Evolutionary conservation across 768 basidiomycete genomes (phyloP).

Genomic region (Austroboletus festivus): DNA sequence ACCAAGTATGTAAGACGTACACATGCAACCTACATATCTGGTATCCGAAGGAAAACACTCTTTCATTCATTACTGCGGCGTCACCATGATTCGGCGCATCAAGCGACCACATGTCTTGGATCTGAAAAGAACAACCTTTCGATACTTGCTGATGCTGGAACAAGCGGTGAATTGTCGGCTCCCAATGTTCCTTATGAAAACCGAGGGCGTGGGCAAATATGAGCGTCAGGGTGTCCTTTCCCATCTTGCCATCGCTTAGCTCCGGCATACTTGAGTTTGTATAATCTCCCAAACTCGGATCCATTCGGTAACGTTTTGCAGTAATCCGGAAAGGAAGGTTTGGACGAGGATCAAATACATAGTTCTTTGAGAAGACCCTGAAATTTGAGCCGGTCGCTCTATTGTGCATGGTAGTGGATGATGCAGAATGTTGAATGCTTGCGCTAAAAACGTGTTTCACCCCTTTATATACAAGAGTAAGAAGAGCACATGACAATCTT

Average conservation of each 20-base stretch:
- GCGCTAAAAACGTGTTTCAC: no score
- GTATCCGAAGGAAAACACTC: not conserved
- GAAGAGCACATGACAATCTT: no score
- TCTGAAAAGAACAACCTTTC: not conserved
- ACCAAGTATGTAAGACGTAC: not conserved
- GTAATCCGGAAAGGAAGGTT: slow-evolving; percentile 7
- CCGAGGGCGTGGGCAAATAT: slow-evolving; percentile 5
- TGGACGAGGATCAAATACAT: slow-evolving; percentile 11
- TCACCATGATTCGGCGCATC: slow-evolving; percentile 10
- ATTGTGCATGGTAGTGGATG: no score
- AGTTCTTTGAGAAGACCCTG: slow-evolving; percentile 1
- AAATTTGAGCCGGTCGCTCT: no score
- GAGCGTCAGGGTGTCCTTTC: not conserved
- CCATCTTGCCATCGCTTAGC: not conserved
- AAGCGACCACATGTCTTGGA: slow-evolving; percentile 6
- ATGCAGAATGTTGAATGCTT: no score
- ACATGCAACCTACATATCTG: not conserved
- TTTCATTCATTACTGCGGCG: slow-evolving; percentile 10
- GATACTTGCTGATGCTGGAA: not conserved
- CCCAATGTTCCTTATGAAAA: slow-evolving; percentile 11
- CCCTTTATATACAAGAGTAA: no score
- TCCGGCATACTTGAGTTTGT: not conserved
- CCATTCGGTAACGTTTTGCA: slow-evolving; percentile 9
- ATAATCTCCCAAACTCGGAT: not conserved
- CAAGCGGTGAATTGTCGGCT: not conserved